Evolutionary conservation across 768 basidiomycete species (phyloP), one percentile per base, ranked within the genome.

Genomic region (Clitopilus hobsonii): DNA sequence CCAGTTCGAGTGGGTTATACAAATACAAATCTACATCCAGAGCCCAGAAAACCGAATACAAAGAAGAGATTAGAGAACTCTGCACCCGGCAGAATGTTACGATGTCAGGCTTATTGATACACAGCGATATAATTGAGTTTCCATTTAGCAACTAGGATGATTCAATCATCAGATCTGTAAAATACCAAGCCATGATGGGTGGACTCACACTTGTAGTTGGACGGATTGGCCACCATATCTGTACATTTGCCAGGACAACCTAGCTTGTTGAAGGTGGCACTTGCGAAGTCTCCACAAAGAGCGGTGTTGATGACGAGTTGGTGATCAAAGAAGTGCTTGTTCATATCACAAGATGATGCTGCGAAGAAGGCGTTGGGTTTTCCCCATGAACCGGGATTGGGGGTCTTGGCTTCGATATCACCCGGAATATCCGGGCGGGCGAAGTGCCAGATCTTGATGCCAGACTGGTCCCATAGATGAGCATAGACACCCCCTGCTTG

Each of bases 381-480:
- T 8, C 77, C 76, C 85, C 84, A 86, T 3, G 59, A 66, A 26
- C 66, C 58, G 1, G 83, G 84, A 45, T 77, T 66, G 2, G 82
- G 84, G 3, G 62, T 61, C 54, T 72, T 63, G 18, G 64, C 64
- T 5, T 67, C 69, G 63, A 86, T 79, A 63, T 85, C 82, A 3
- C 56, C 58, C 7, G 84, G 84, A 26, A 86, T 78, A 8, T 72
- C 65, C n/a, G 60, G 58, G 20, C 84, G 74, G 6, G 77, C 38
- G 69, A 86, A 85, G 58, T 74, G 75, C 81, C 82, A 86, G 18
- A 82, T 68, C 53, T 70, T 76, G 65, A 86, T 82, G 16, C 82
- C 83, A 0, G 64, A 30, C 38, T 56, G 55, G 48, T 83, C 75
- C 79, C 83, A 84, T n/a, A 78, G 61, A 56, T 84, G 77, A 0